phyloP scores from a whole-genome alignment of 1,284 basidiomycete species.

The Microbotryum scabiosae region DNA sequence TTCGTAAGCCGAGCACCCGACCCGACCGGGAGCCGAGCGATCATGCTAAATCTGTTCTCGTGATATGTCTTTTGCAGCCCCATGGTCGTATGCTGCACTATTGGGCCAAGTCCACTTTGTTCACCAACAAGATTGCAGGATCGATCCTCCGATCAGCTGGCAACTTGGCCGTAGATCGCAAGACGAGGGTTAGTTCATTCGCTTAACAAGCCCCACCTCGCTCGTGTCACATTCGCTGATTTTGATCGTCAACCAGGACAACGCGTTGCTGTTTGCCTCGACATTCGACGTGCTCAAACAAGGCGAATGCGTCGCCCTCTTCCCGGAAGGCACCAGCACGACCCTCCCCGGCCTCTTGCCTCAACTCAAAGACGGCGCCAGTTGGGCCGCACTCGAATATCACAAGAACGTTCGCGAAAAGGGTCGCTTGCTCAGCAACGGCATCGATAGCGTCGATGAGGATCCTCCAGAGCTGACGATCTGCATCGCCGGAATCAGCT shows the following conservation, averaged over 20 bases:
- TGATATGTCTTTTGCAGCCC: constrained; percentile 54
- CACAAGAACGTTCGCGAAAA: constrained; percentile 56
- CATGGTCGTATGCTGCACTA: constrained; percentile 75
- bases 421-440: constrained; percentile 10
- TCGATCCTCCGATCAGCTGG: constrained; percentile 78
- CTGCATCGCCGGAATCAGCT: constrained; percentile 79
- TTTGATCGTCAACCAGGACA: constrained; percentile 46
- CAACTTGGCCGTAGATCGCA: constrained; percentile 91
- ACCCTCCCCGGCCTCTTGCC: constrained; percentile 78
- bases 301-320: constrained; percentile 77
- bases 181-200: constrained; percentile 51
- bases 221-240: neutral
- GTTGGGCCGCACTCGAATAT: constrained; percentile 92
- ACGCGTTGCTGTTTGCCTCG: constrained; percentile 76
- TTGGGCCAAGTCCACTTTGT: constrained; percentile 71
- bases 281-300: constrained; percentile 75
- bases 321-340: constrained; percentile 66
- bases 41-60: constrained; percentile 31
- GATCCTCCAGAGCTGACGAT: constrained; percentile 49
- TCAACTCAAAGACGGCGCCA: constrained; percentile 90
- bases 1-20: no score
- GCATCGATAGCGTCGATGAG: constrained; percentile 36
- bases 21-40: neutral
- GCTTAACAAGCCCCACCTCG: neutral
- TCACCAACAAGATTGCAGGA: constrained; percentile 62